Percentiles rank a stretch among this genome's conserved stretches.
Evolutionary conservation across 768 basidiomycete genomes (phyloP).

Genomic region (Leccinellum albellum): DNA sequence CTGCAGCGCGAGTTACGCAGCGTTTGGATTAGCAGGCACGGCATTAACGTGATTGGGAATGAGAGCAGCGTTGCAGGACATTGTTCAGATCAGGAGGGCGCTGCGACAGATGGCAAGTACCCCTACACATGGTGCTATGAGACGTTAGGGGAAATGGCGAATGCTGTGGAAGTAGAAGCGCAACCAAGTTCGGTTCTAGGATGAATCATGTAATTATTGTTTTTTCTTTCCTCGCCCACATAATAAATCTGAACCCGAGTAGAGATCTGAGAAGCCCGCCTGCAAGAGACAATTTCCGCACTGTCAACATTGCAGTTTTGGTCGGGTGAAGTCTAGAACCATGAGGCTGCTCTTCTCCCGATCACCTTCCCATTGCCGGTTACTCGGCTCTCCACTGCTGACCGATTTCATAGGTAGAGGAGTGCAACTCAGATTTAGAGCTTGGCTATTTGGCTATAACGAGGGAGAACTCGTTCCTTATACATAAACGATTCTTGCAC

Average conservation of each 20-base stretch:
- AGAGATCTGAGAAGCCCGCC: slow-evolving; percentile 2
- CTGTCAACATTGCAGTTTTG: not conserved
- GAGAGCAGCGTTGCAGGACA: slow-evolving; percentile 38
- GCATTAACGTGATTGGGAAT: slow-evolving; percentile 23
- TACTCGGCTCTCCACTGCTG: not conserved
- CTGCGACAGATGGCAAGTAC: slow-evolving; percentile 20
- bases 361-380: not conserved
- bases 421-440: not conserved
- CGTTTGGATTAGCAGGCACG: slow-evolving; percentile 61
- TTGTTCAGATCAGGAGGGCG: slow-evolving; percentile 17
- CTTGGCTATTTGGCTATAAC: not conserved
- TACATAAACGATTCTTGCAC: not conserved
- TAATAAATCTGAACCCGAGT: not conserved
- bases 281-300: not conserved
- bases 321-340: not conserved
- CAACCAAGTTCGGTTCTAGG: not conserved
- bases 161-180: slow-evolving; percentile 48
- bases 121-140: slow-evolving; percentile 52
- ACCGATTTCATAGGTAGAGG: not conserved
- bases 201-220: not conserved
- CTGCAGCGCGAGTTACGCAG: slow-evolving; percentile 50
- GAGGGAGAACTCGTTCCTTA: not conserved
- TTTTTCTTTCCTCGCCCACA: no score
- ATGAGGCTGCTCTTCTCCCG: not conserved
- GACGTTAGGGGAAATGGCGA: slow-evolving; percentile 58